Conservation (phyloP, 768 basidiomycete species). For the Boletus patriciae region DNA sequence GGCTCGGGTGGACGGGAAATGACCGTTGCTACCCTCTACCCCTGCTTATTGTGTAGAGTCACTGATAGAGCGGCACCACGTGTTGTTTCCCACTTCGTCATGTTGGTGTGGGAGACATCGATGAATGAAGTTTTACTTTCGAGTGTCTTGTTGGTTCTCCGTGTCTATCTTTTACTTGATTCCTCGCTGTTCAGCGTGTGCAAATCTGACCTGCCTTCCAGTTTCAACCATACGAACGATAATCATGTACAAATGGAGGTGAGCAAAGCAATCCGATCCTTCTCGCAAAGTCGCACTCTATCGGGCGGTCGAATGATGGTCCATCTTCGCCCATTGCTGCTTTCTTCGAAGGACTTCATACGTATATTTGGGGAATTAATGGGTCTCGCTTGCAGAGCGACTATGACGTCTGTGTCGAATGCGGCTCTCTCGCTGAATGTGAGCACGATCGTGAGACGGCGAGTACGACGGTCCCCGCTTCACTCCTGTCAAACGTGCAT, state of each 20-base stretch:
- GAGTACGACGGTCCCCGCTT: background rate
- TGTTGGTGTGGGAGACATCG: background rate
- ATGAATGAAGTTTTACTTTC: background rate
- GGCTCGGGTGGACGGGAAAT: constrained; percentile 13
- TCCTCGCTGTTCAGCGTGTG: background rate
- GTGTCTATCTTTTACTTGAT: constrained; percentile 1
- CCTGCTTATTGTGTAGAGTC: constrained; percentile 11
- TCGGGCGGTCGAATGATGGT: constrained; percentile 12
- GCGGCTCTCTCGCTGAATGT: constrained; percentile 69
- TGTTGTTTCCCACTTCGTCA: background rate
- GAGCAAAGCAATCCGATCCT: constrained; percentile 22
- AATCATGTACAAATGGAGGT: constrained; percentile 79
- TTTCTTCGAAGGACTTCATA: constrained; percentile 4
- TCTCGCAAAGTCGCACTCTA: constrained; percentile 19
- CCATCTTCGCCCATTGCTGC: background rate
- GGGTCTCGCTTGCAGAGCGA: constrained; percentile 51
- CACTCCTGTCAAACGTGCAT: constrained; percentile 2
- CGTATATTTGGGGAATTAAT: constrained; percentile 9
- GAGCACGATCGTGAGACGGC: constrained; percentile 52
- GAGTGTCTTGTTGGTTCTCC: background rate
- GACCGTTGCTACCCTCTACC: constrained; percentile 20
- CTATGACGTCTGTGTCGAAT: constrained; percentile 68
- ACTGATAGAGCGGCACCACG: constrained; percentile 4
- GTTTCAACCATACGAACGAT: constrained; percentile 71
- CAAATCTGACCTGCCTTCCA: constrained; percentile 31